A percentile compares a stretch with the other conserved stretches of the same genome.
Conservation (phyloP, 345 rosid genomes). For the Mercurialis annua region DNA sequence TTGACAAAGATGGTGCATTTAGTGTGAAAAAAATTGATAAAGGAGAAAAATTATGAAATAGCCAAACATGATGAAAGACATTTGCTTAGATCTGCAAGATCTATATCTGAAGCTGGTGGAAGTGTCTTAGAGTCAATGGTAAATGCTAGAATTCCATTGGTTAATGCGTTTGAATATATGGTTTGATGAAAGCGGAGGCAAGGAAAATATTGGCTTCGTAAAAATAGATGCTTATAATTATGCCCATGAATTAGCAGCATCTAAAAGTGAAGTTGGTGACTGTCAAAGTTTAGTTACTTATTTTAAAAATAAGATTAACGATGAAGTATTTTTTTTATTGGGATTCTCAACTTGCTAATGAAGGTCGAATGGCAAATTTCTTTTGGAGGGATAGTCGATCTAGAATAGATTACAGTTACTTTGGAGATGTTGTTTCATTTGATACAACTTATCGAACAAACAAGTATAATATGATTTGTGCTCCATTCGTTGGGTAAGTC, state of each 20-base stretch:
- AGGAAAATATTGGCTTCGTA: neutral
- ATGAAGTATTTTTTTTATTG: neutral
- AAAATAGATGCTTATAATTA: neutral
- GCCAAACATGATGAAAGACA: neutral
- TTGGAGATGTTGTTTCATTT: constrained; percentile 7
- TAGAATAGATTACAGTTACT: constrained; percentile 8
- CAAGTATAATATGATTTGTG: no score
- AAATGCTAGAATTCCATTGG: neutral
- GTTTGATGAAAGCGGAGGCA: neutral
- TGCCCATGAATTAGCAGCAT: neutral
- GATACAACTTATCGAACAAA: constrained; percentile 3
- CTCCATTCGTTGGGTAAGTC: neutral
- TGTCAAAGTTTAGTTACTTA: neutral
- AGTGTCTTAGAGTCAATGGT: neutral
- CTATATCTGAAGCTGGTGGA: no score
- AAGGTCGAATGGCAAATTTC: neutral
- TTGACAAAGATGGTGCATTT: no score
- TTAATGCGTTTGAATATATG: neutral
- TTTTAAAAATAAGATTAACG: neutral
- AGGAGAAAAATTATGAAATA: neutral
- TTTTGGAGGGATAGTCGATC: constrained; percentile 13
- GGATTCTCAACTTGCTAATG: neutral
- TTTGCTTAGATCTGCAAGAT: neutral
- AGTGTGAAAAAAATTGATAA: neutral
- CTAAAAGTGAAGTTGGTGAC: neutral